A percentile compares a stretch with the other conserved stretches of the same genome.
Evolutionary conservation across 208 protist genomes (phyloP).

Genomic region (Trypanosoma congolense): DNA sequence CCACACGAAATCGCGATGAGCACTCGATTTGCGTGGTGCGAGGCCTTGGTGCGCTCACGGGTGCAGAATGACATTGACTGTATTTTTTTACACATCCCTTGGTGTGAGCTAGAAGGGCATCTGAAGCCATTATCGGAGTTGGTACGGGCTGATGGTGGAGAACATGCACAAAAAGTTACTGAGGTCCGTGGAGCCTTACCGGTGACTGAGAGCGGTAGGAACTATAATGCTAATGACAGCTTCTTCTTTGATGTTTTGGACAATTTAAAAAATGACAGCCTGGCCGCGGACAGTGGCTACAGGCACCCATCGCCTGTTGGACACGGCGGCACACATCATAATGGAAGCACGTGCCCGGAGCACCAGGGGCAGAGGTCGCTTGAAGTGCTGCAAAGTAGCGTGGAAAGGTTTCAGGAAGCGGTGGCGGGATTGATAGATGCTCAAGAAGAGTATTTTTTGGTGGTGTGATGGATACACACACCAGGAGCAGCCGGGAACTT

Average conservation of each 20-base stretch:
- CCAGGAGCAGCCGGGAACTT: no score
- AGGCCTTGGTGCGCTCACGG: constrained; percentile 37
- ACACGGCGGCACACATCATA: background rate
- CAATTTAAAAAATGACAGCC: background rate
- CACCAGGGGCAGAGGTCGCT: constrained; percentile 35
- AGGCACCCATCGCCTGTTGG: background rate
- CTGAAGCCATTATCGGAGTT: constrained; percentile 28
- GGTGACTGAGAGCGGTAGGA: constrained; percentile 3
- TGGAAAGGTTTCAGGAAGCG: constrained; percentile 70
- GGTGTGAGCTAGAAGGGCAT: constrained; percentile 51
- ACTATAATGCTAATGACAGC: constrained; percentile 16
- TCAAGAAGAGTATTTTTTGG: constrained; percentile 77
- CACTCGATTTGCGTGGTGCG: constrained; percentile 31
- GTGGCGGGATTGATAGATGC: constrained; percentile 75
- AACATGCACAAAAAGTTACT: constrained; percentile 5
- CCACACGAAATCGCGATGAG: background rate
- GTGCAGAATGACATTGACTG: constrained; percentile 70
- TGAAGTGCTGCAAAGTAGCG: constrained; percentile 37
- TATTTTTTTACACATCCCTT: constrained; percentile 67
- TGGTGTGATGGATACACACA: no score
- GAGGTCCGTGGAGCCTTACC: background rate
- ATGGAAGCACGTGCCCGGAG: constrained; percentile 24
- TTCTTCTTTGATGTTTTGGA: constrained; percentile 24
- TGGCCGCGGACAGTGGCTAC: background rate
- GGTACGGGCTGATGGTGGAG: background rate